A percentile compares a stretch with the other conserved stretches of the same genome.
Conservation (phyloP, 2,329 filamentous ascomycete genomes). For the Colletotrichum cereale region DNA sequence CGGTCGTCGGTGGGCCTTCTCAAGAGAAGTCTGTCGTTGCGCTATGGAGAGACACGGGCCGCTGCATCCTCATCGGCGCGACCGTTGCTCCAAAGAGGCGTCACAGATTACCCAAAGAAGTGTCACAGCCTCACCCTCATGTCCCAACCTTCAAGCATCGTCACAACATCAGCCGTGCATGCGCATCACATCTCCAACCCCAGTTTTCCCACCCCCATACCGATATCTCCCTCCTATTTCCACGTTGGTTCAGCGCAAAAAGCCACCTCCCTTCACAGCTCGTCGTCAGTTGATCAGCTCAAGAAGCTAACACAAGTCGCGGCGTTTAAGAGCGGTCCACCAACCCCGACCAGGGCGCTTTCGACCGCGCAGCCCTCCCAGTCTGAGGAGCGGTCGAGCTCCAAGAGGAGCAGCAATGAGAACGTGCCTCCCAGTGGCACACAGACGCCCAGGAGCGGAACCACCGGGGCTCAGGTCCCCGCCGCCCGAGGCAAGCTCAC, state of each 20-base stretch:
- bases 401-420: slow-evolving; percentile 54
- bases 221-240: slow-evolving; percentile 63
- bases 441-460: slow-evolving; percentile 61
- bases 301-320: slow-evolving; percentile 91
- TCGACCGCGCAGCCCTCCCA: slow-evolving; percentile 71
- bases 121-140: slow-evolving; percentile 60
- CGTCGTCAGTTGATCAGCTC: slow-evolving; percentile 75
- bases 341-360: slow-evolving; percentile 89
- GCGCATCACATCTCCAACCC: slow-evolving; percentile 79
- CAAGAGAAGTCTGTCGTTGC: slow-evolving; percentile 48
- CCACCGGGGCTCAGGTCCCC: slow-evolving; percentile 72
- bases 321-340: slow-evolving; percentile 88
- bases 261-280: slow-evolving; percentile 60
- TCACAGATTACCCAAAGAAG: slow-evolving; percentile 58
- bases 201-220: slow-evolving; percentile 63
- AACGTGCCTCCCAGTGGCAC: slow-evolving; percentile 63
- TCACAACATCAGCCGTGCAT: slow-evolving; percentile 73
- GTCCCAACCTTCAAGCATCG: slow-evolving; percentile 73
- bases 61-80: slow-evolving; percentile 51
- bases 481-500: slow-evolving; percentile 87
- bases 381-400: slow-evolving; percentile 56
- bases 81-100: slow-evolving; percentile 56
- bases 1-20: slow-evolving; percentile 40
- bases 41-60: slow-evolving; percentile 48
- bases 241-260: slow-evolving; percentile 52